Evolutionary conservation across 495 filamentous ascomycete genomes (phyloP).

Genomic region (Aspergillus sclerotioniger): DNA sequence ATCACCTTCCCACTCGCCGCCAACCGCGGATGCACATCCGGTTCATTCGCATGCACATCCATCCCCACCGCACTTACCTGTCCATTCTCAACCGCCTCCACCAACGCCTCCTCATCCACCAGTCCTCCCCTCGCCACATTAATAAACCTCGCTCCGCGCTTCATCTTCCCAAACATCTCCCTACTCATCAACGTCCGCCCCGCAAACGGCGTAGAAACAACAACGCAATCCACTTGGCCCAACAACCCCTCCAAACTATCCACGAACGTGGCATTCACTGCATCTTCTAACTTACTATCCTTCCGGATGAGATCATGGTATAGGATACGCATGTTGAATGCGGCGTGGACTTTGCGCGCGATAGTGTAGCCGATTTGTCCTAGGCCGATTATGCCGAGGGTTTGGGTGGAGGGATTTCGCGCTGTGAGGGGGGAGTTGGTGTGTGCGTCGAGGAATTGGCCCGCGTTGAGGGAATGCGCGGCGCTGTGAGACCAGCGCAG

Average conservation of each 20-base stretch:
- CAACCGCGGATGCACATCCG: conserved; percentile 44
- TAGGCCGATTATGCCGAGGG: conserved; percentile 63
- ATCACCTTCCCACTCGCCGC: conserved; percentile 54
- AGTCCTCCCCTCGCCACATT: conserved; percentile 72
- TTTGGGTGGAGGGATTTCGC: conserved; percentile 47
- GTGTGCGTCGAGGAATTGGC: conserved; percentile 56
- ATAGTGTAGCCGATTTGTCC: conserved; percentile 69
- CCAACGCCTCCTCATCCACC: conserved; percentile 67
- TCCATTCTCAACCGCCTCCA: conserved; percentile 55
- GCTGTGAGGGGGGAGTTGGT: conserved; percentile 51
- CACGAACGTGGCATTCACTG: conserved; percentile 48
- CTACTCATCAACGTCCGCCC: conserved; percentile 56
- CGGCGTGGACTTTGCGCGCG: conserved; percentile 56
- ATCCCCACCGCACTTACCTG: conserved; percentile 54
- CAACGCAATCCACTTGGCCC: conserved; percentile 57
- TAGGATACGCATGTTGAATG: conserved; percentile 65
- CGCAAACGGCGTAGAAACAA: conserved; percentile 65
- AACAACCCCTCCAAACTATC: conserved; percentile 52
- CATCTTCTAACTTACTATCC: conserved; percentile 26
- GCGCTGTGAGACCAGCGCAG: conserved; percentile 61
- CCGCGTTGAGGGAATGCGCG: conserved; percentile 25
- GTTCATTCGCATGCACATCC: conserved; percentile 66
- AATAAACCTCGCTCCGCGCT: conserved; percentile 58
- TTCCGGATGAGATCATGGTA: conserved; percentile 68
- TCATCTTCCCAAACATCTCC: conserved; percentile 50